Evolutionary conservation across 2,329 filamentous ascomycete genomes (phyloP).

Genomic region (Lecanicillium sp.): DNA sequence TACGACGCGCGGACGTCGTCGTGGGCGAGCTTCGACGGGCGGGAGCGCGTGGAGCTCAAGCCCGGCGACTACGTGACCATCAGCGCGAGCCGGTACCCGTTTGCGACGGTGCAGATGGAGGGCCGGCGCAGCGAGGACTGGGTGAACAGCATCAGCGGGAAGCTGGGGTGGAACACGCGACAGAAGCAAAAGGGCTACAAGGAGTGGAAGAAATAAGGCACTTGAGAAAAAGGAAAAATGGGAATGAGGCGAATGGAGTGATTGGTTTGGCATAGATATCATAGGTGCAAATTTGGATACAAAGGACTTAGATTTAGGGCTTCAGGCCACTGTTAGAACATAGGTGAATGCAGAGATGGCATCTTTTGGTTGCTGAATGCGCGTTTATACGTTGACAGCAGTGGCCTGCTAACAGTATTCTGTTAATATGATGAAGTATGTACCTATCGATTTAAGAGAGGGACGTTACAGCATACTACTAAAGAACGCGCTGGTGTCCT

Average conservation of each 20-base stretch:
- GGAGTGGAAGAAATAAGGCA: constrained; percentile 36
- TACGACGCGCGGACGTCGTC: constrained; percentile 84
- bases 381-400: too few relatives aligned
- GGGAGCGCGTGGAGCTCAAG: constrained; percentile 73
- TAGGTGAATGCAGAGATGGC: too few relatives aligned
- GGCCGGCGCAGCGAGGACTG: constrained; percentile 69
- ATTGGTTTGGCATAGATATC: constrained; percentile 5
- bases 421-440: too few relatives aligned
- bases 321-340: too few relatives aligned
- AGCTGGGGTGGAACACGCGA: constrained; percentile 75
- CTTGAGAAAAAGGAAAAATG: too few relatives aligned
- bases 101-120: constrained; percentile 67
- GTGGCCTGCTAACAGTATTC: too few relatives aligned
- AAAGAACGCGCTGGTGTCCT: too few relatives aligned
- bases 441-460: too few relatives aligned
- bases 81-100: constrained; percentile 73
- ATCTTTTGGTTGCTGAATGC: too few relatives aligned
- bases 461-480: too few relatives aligned
- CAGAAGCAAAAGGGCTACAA: constrained; percentile 65
- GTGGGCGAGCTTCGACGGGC: constrained; percentile 97
- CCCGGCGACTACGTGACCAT: constrained; percentile 83
- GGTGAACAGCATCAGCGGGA: constrained; percentile 74
- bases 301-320: too few relatives aligned
- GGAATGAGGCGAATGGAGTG: constrained; percentile 18
- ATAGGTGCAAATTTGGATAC: too few relatives aligned